Evolutionary conservation across 2,329 filamentous ascomycete species (phyloP).

Genomic region (Pseudopithomyces maydicus): DNA sequence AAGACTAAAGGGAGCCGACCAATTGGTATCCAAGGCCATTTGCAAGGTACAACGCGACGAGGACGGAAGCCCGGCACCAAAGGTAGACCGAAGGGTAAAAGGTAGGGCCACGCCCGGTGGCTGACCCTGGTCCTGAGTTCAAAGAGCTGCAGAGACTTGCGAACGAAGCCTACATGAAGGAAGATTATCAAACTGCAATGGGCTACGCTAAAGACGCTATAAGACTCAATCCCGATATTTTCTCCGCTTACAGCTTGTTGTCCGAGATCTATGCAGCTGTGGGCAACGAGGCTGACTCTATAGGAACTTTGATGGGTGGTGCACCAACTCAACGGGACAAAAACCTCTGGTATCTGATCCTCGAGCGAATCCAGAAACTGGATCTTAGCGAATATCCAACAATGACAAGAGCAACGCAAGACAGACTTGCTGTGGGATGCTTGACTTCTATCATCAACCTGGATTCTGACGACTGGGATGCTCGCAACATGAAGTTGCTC

Average conservation of each 20-base stretch:
- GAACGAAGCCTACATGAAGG: constrained; percentile 68
- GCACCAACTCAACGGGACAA: constrained; percentile 63
- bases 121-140: constrained; percentile 73
- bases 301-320: constrained; percentile 62
- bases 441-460: constrained; percentile 57
- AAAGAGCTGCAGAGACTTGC: constrained; percentile 70
- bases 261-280: constrained; percentile 63
- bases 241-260: constrained; percentile 63
- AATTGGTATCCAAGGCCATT: constrained; percentile 30
- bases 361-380: constrained; percentile 57
- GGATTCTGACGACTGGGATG: constrained; percentile 57
- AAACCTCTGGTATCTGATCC: constrained; percentile 62
- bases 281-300: constrained; percentile 61
- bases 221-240: constrained; percentile 64
- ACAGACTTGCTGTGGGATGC: constrained; percentile 35
- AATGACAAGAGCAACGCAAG: constrained; percentile 34
- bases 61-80: constrained; percentile 28
- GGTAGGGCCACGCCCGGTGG: constrained; percentile 59
- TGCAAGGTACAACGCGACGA: constrained; percentile 22
- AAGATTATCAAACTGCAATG: constrained; percentile 59
- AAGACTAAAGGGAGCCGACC: constrained; percentile 26
- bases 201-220: constrained; percentile 41
- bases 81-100: constrained; percentile 34
- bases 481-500: constrained; percentile 61
- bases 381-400: constrained; percentile 41